Base-by-base conservation (phyloP, 1,284 basidiomycete genomes). In the Agroathelia rolfsii region DNA sequence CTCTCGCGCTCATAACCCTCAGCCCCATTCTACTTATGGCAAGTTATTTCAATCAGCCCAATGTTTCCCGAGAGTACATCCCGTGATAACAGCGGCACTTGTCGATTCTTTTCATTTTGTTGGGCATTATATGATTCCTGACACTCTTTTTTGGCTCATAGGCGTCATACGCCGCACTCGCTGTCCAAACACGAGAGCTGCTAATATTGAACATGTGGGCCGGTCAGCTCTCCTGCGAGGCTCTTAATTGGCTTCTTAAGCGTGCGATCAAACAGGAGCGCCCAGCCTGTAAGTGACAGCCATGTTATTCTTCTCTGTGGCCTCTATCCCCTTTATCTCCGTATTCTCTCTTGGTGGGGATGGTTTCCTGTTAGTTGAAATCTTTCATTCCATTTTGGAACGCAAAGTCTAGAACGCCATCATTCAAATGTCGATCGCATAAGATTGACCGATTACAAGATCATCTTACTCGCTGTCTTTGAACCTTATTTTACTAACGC, bases 191-290 rank as follows among this genome's bases (percentile, higher is more conserved):
- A 1, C 73, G 86, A 14, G 86, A 90, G 52, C 65, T 83, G 25
- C 62, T 79, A 9, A 70, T 89, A 46, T 66, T 88, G 44, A 69
- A 78, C 33, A 89, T 88, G 73, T 84, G 86, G 75, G 63, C 70
- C 1, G 86, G 87, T 7, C 86, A 90, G 48, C 52, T 87, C 28
- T 59, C 67, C 3, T 81, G 79, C 31, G 87, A 90, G 51, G 71
- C 51, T 1, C 52, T 86, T 39, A 90, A 88, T 47, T 75, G 67
- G 55, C 48, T 73, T 24, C 51, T 90, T 20, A 90, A 90, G 53
- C 71, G 67, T 28, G 45, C 65, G 17, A 55, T 89, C 32, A 77
- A 75, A 48, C 64, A 87, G 48, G 71, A 75, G 13, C 68, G 86
- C 24, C 86, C 86, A 0, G 58, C 61, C 37, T 55, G 83, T 82